These are phyloP conservation scores for Penicillium sp. DNA, from an alignment of 2,329 filamentous ascomycete genomes.

Conservation along the genomic window DNA sequence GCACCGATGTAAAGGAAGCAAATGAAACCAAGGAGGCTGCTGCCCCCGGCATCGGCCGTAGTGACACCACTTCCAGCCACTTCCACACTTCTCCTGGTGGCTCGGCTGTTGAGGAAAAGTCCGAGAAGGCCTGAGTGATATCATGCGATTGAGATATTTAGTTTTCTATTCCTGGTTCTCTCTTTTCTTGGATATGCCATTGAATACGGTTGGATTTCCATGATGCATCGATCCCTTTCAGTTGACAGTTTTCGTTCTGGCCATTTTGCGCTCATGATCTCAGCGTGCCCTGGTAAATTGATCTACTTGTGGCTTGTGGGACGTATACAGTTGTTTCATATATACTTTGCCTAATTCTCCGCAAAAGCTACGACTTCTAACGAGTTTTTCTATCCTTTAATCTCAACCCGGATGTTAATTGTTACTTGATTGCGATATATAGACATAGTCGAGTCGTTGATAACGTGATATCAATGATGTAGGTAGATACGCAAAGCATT, in stretches of 20 bases:
- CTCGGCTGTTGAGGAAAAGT: constrained; percentile 18
- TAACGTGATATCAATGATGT: neutral
- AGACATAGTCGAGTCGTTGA: neutral
- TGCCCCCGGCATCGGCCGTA: constrained; percentile 21
- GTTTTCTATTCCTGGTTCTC: neutral
- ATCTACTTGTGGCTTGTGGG: neutral
- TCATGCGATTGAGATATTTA: neutral
- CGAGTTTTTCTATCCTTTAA: neutral
- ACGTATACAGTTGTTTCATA: neutral
- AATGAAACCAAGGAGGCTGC: neutral
- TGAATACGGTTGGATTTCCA: neutral
- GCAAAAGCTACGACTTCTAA: constrained; percentile 2
- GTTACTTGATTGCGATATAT: neutral
- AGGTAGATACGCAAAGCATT: neutral
- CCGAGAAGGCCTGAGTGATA: neutral
- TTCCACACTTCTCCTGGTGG: constrained; percentile 31
- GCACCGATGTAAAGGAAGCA: constrained; percentile 2
- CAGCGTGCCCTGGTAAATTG: neutral
- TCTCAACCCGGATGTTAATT: neutral
- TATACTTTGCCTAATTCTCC: constrained; percentile 8
- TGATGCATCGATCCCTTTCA: neutral
- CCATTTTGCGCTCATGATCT: neutral
- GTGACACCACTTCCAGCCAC: constrained; percentile 25
- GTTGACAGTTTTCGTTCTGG: neutral
- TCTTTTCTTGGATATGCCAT: neutral